A percentile compares a stretch with the other conserved stretches of the same genome.
These are phyloP conservation scores for Hymenochaete sp. DNA, from an alignment of 1,284 basidiomycete genomes.

Conservation along the genomic window DNA sequence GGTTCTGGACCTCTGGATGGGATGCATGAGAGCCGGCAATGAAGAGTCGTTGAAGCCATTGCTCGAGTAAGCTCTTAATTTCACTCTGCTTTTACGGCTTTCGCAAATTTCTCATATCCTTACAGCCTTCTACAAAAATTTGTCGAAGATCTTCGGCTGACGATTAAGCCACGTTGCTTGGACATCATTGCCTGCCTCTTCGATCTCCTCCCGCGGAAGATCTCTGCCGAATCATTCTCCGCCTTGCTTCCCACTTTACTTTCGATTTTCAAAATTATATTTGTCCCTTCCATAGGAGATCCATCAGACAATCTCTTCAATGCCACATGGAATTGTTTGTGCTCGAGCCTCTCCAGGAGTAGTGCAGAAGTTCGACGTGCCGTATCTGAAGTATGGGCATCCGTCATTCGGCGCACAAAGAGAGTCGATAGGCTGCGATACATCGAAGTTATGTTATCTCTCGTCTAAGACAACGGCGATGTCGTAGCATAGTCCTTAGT, in stretches of 20 bases:
- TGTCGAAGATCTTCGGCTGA: constrained; percentile 65
- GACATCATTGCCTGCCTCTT: constrained; percentile 46
- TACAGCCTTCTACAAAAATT: constrained; percentile 66
- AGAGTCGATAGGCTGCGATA: constrained; percentile 41
- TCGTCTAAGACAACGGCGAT: constrained; percentile 28
- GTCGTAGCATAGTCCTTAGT: constrained; percentile 62
- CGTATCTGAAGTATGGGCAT: constrained; percentile 73
- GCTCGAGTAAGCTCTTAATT: constrained; percentile 55
- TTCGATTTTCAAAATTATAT: constrained; percentile 58
- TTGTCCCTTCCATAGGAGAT: constrained; percentile 38
- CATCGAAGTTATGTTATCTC: constrained; percentile 41
- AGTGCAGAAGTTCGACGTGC: constrained; percentile 60
- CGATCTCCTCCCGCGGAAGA: constrained; percentile 46
- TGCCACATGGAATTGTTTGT: constrained; percentile 58
- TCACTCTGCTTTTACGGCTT: constrained; percentile 4
- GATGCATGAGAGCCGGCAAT: constrained; percentile 45
- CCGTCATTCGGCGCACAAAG: constrained; percentile 56
- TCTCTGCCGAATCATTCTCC: constrained; percentile 52
- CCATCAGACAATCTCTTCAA: constrained; percentile 34
- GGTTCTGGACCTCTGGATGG: constrained; percentile 54
- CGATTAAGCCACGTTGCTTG: constrained; percentile 51
- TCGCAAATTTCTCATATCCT: constrained; percentile 15
- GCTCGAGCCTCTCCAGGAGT: constrained; percentile 49
- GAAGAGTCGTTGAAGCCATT: constrained; percentile 62
- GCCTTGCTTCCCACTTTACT: constrained; percentile 57